phyloP scores from a whole-genome alignment of 306 rosid species.

The Corylus avellana region DNA sequence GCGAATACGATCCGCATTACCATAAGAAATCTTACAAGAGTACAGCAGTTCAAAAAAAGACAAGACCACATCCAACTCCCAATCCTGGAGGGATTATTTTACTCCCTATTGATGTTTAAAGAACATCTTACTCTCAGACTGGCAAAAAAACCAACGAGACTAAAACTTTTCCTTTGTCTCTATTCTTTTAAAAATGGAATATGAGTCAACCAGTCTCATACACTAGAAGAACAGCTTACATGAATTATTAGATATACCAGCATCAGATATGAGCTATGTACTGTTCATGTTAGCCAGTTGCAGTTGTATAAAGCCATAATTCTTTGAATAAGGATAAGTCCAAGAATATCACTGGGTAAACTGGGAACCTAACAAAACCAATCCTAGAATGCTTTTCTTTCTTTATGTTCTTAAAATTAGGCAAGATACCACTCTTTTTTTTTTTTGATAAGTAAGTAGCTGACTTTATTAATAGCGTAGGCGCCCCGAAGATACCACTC shows the following conservation, averaged over 20 bases:
- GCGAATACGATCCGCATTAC: too few species aligned
- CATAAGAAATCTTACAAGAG: too few species aligned
- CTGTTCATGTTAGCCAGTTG: background rate
- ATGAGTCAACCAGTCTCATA: background rate
- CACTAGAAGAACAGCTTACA: background rate
- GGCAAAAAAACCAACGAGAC: background rate
- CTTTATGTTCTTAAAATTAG: too few species aligned
- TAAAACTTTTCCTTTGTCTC: background rate
- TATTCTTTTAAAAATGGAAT: background rate
- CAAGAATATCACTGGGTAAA: background rate
- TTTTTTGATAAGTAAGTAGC: too few species aligned
- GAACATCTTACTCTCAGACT: background rate
- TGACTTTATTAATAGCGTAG: too few species aligned
- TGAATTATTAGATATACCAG: background rate
- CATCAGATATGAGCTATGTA: background rate
- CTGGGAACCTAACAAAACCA: background rate
- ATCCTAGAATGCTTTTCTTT: background rate
- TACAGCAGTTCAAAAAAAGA: too few species aligned
- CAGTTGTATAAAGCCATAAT: background rate
- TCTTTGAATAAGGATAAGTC: background rate
- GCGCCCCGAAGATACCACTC: background rate
- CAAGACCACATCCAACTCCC: too few species aligned
- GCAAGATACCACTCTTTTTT: background rate
- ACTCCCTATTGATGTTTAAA: background rate
- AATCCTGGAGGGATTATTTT: background rate